Evolutionary conservation across 225 moss, liverwort and hornwort genomes (phyloP).

Genomic region (Takakia lepidozioides): DNA sequence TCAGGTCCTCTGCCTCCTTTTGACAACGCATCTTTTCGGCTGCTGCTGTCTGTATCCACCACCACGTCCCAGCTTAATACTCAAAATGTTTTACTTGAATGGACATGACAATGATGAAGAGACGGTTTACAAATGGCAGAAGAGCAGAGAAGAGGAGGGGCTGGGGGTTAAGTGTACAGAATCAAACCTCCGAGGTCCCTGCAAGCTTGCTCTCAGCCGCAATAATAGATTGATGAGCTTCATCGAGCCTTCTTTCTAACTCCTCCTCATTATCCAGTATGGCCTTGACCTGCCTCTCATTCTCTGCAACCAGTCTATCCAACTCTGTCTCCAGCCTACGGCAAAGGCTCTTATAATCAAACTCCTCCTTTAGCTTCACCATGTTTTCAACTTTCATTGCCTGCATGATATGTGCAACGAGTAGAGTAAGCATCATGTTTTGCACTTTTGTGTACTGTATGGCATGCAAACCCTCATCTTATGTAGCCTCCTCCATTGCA

Average conservation of each 20-base stretch:
- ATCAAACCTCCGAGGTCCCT: constrained; percentile 62
- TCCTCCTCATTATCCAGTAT: constrained; percentile 76
- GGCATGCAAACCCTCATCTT: too few species aligned
- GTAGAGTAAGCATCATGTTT: too few species aligned
- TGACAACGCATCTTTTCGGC: constrained; percentile 46
- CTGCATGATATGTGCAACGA: constrained; percentile 51
- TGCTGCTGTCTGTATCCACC: constrained; percentile 47
- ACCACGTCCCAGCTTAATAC: constrained; percentile 15
- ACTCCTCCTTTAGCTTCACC: constrained; percentile 87
- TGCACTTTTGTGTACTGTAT: too few species aligned
- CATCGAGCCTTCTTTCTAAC: constrained; percentile 71
- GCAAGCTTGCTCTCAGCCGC: constrained; percentile 72
- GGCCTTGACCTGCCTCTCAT: constrained; percentile 82
- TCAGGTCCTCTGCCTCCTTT: constrained; percentile 50
- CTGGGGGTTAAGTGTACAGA: too few species aligned
- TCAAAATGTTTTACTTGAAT: too few species aligned
- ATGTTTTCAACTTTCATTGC: constrained; percentile 97
- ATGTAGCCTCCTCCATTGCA: too few species aligned
- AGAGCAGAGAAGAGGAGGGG: too few species aligned
- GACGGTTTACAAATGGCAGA: too few species aligned
- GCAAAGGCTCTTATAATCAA: constrained; percentile 85
- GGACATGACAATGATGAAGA: too few species aligned
- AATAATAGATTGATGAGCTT: constrained; percentile 59
- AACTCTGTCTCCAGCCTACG: constrained; percentile 77
- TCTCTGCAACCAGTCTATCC: constrained; percentile 79